Conservation (phyloP, 2,329 filamentous ascomycete genomes). For the Penicillium concentricum region DNA sequence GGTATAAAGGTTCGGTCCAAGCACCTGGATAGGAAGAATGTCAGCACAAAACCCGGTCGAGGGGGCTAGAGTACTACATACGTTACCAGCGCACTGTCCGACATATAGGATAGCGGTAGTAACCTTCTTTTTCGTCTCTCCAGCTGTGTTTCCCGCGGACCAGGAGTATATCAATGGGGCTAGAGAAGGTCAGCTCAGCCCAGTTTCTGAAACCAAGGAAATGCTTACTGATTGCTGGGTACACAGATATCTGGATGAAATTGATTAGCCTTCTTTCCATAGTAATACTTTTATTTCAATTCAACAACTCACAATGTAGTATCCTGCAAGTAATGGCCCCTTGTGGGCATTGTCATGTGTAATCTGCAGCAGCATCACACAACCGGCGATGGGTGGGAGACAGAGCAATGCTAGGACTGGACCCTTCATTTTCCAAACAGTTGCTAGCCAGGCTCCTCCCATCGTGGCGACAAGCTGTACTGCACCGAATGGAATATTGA, state of each 20-base stretch:
- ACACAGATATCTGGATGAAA: conserved; percentile 52
- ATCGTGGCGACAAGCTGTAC: conserved; percentile 62
- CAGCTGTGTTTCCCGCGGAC: conserved; percentile 62
- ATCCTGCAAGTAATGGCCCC: conserved; percentile 55
- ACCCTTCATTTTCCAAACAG: conserved; percentile 55
- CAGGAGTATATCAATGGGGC: conserved; percentile 69
- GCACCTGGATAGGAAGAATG: conserved; percentile 40
- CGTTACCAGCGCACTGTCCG: conserved; percentile 64
- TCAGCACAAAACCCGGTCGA: neutral
- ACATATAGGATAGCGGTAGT: conserved; percentile 65
- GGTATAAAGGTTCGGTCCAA: conserved; percentile 65
- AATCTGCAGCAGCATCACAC: conserved; percentile 54
- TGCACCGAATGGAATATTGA: conserved; percentile 61
- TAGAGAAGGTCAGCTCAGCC: conserved; percentile 25
- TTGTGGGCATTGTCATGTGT: conserved; percentile 48
- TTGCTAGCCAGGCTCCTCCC: conserved; percentile 57
- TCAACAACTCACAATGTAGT: conserved; percentile 47
- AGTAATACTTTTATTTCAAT: neutral
- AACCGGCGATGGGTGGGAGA: conserved; percentile 58
- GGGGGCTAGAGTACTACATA: conserved; percentile 13
- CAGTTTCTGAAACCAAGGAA: neutral
- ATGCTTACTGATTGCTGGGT: conserved; percentile 55
- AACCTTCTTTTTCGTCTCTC: conserved; percentile 68
- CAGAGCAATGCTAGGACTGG: conserved; percentile 56
- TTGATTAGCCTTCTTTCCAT: neutral